phyloP scores from a whole-genome alignment of 2,329 filamentous ascomycete species.

The Graphilbum ipis-grandicollis region DNA sequence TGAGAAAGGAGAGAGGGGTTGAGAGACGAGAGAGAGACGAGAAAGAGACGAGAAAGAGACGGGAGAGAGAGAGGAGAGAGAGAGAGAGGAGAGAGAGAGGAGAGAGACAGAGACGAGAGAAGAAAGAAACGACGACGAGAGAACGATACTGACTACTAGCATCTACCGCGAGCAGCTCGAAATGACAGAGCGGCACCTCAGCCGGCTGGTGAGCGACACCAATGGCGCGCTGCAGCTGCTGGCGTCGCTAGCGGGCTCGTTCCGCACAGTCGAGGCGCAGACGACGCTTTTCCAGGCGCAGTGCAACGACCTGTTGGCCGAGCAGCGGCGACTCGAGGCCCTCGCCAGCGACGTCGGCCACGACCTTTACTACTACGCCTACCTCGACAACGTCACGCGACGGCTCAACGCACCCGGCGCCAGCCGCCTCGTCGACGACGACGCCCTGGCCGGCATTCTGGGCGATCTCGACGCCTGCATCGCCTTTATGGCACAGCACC shows the following conservation, averaged over 20 bases:
- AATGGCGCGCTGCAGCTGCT: slow-evolving; percentile 59
- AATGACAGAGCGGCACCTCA: slow-evolving; percentile 63
- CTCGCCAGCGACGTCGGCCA: slow-evolving; percentile 74
- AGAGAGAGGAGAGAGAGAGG: neutral
- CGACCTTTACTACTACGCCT: slow-evolving; percentile 87
- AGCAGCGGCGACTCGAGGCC: slow-evolving; percentile 62
- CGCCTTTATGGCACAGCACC: slow-evolving; percentile 73
- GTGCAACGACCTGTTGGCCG: slow-evolving; percentile 71
- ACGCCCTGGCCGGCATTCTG: slow-evolving; percentile 77
- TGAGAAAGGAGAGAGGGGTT: no score
- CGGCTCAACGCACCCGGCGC: slow-evolving; percentile 85
- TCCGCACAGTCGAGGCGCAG: slow-evolving; percentile 72
- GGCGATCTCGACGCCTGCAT: slow-evolving; percentile 78
- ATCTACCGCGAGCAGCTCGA: slow-evolving; percentile 63
- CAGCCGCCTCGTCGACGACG: slow-evolving; percentile 65
- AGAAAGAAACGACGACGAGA: neutral
- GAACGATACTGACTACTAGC: neutral
- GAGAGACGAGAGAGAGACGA: no score
- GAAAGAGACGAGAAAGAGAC: no score
- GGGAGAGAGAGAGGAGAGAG: no score
- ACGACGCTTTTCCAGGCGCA: slow-evolving; percentile 86
- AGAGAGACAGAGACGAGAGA: neutral
- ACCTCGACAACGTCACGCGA: slow-evolving; percentile 78
- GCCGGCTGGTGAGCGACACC: slow-evolving; percentile 61
- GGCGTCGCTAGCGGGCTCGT: slow-evolving; percentile 66